These are phyloP conservation scores for Babesia sp. DNA, from an alignment of 169 alveolate genomes.

Conservation along the genomic window DNA sequence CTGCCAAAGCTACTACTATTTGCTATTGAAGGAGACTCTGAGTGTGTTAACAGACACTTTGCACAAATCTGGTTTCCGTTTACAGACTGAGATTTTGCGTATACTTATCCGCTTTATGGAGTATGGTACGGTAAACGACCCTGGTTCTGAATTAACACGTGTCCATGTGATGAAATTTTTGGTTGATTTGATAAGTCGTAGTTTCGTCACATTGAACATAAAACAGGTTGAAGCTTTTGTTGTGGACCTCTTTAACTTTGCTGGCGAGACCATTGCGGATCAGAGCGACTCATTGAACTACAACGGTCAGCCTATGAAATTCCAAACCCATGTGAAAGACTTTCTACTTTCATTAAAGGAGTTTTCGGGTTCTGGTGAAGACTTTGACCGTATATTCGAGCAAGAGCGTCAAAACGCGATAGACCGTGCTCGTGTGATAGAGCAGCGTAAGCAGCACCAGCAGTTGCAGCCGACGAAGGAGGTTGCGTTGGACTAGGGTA, in stretches of 20 bases:
- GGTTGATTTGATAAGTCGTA: constrained; percentile 46
- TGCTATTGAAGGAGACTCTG: constrained; percentile 83
- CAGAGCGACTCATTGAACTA: constrained; percentile 14
- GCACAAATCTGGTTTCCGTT: constrained; percentile 89
- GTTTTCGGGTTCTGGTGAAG: constrained; percentile 66
- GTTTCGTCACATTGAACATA: constrained; percentile 51
- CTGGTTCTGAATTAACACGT: constrained; percentile 45
- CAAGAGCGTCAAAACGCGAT: constrained; percentile 62
- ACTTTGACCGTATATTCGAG: constrained; percentile 55
- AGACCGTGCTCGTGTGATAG: constrained; percentile 54
- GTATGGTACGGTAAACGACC: constrained; percentile 59
- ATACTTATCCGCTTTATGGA: constrained; percentile 46
- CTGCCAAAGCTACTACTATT: constrained; percentile 82
- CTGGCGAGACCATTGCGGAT: constrained; percentile 28
- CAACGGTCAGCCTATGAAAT: constrained; percentile 33
- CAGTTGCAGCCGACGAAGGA: constrained; percentile 44
- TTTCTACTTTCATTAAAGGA: constrained; percentile 64
- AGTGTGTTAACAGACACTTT: constrained; percentile 87
- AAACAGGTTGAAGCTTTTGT: constrained; percentile 66
- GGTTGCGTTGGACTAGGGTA: constrained; percentile 51
- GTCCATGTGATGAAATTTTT: constrained; percentile 61
- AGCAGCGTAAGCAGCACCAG: constrained; percentile 32
- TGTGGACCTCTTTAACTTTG: constrained; percentile 65
- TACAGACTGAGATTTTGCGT: constrained; percentile 78
- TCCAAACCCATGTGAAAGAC: constrained; percentile 67